Base-by-base conservation (phyloP, 345 rosid species). In the Camelina neglecta region DNA sequence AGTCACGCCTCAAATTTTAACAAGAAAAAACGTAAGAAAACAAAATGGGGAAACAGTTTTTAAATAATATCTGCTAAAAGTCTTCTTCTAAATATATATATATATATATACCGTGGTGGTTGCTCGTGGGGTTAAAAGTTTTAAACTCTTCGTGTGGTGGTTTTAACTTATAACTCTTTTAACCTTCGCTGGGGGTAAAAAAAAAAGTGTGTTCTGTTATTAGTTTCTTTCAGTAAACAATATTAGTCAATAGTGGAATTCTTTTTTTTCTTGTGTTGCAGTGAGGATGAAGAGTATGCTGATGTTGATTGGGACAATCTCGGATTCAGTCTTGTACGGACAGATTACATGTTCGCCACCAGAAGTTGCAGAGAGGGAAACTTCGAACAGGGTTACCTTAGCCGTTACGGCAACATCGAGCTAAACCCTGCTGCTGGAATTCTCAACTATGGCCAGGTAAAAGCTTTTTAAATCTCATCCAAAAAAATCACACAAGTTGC, bases 401-500 rank as follows among this genome's bases (percentile, higher is more conserved):
- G 57, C 73, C 89, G 68, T 35, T 89, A 82, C 51, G 84, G 86
- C 35, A 89, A 81, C 74, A 76, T 94, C 64, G 85, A 85, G 33
- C 73, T 94, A 53, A 87, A 89, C 80, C 98, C 98, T 81, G 86
- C 89, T 0, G 88, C 95, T 11, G 95, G 88, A 42, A 92, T 90
- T 78, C 76, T 92, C 65, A 94, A 92, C 69, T 94, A 90, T 59
- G 98, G 95, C 56, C 98, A 94, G 96, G 98, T 83, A 86, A 87
- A 82, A 75, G n/a, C 51, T 66, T 72, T 66, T 72, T 58, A 42
- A 63, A 64, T 16, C 50, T 26, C 36, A 41, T 41, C 9, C n/a
- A 21, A 59, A 29, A 66, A 66, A 66, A 7, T 57, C 47, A 13
- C n/a, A 29, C 21, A 16, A 58, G 8, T 2, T 61, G 0, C n/a